Evolutionary conservation across 768 basidiomycete genomes (phyloP), one percentile per base, ranked within the genome.

Genomic region (Lactarius trivialis): DNA sequence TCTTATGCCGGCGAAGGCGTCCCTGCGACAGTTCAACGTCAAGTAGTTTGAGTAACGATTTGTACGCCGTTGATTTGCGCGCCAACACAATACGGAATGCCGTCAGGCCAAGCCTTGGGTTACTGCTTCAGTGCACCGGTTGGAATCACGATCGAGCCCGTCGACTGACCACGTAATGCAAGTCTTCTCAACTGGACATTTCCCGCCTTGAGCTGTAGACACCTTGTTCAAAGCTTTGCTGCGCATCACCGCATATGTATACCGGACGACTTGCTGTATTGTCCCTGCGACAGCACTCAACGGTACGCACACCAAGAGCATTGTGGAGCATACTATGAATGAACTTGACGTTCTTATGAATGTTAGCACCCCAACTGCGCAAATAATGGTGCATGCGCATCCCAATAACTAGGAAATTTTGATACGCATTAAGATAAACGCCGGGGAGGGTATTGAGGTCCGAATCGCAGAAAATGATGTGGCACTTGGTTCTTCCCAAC

Each of bases 321-420:
- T 41, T 30, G 26, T 45, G 51, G 32, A 12, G 72, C 81, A 56
- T 67, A 89, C 90, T 75, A 41, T 77, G 72, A 53, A 91, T 72
- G 66, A 89, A 89, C 19, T 70, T 69, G 32, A 70, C 68, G 60
- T 79, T 81, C 63, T 75, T 81, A 34, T 65, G 69, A n/a, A 76
- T 66, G 55, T 76, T 74, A 19, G 77, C 64, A 15, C 80, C 77
- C 84, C 84, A 88, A 56, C 79, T 78, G 37, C 80, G 78, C 36
- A 98, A 75, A 71, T 98, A 97, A 56, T 82, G 79, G 62, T 91
- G 85, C 81, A 93, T 88, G 75, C 91, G 96, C 79, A 93, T 86
- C 0, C 89, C 91, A 3, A 85, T 79, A 48, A 97, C 72, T 33
- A 91, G 73, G 70, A 94, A 88, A 69, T 86, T 90, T 71, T 93